A percentile compares a stretch with the other conserved stretches of the same genome.
These are phyloP conservation scores for Botryotinia calthae DNA, from an alignment of 2,329 filamentous ascomycete species.

Conservation along the genomic window DNA sequence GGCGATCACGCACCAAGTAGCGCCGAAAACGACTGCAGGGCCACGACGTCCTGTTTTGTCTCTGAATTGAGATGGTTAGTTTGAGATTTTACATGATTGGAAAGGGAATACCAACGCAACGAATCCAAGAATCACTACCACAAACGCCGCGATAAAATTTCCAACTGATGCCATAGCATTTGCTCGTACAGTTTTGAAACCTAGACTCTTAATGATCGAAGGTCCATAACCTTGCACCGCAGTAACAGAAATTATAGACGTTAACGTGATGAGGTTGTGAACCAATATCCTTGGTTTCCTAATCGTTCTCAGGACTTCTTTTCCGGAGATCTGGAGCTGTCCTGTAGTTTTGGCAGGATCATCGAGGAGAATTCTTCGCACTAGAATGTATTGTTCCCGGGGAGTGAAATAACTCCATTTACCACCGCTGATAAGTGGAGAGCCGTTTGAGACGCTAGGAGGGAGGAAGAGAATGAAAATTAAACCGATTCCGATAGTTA, in stretches of 20 bases:
- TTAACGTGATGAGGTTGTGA: neutral
- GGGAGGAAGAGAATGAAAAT: neutral
- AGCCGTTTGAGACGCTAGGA: neutral
- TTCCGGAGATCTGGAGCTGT: neutral
- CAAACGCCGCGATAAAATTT: neutral
- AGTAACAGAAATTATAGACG: neutral
- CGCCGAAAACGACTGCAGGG: neutral
- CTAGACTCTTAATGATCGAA: neutral
- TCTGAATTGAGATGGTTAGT: neutral
- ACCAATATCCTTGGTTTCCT: neutral
- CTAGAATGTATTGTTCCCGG: neutral
- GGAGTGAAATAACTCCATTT: neutral
- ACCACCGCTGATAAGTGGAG: neutral
- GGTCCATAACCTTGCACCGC: neutral
- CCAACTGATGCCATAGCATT: neutral
- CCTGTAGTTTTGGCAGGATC: neutral
- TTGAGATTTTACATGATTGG: rapidly evolving
- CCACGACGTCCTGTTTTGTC: neutral
- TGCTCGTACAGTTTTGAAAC: neutral
- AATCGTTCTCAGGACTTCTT: neutral
- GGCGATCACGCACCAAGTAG: neutral
- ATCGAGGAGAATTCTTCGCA: neutral
- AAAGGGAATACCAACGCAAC: neutral
- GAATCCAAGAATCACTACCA: neutral
- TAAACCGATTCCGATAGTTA: neutral